Evolutionary conservation across 768 basidiomycete genomes (phyloP).

Genomic region (Rubroboletus satanas): DNA sequence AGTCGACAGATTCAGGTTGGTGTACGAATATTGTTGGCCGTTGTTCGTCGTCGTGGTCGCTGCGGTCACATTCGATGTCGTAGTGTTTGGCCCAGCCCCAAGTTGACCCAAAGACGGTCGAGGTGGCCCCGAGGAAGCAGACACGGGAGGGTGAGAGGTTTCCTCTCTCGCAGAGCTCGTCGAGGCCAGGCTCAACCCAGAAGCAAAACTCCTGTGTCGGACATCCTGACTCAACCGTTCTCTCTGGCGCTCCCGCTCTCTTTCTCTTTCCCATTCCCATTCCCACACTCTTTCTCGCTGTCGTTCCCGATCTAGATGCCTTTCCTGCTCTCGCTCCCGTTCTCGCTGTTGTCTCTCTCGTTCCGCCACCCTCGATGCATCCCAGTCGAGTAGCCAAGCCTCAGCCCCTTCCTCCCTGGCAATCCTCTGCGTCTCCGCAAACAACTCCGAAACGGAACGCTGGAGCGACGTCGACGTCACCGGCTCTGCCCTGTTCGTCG

Average conservation of each 20-base stretch:
- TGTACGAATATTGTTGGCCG: slow-evolving; percentile 26
- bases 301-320: slow-evolving; percentile 12
- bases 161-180: slow-evolving; percentile 21
- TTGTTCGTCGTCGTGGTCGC: slow-evolving; percentile 7
- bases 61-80: not conserved
- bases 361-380: slow-evolving; percentile 9
- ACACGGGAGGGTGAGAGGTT: not conserved
- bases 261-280: slow-evolving; percentile 22
- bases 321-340: slow-evolving; percentile 6
- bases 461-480: slow-evolving; percentile 10
- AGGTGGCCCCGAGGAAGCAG: not conserved
- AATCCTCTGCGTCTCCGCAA: slow-evolving; percentile 13
- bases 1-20: slow-evolving; percentile 28
- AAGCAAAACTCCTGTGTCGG: slow-evolving; percentile 14
- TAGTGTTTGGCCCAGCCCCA: not conserved
- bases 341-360: slow-evolving; percentile 6
- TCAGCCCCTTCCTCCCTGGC: slow-evolving; percentile 10
- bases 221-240: slow-evolving; percentile 14
- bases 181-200: slow-evolving; percentile 12
- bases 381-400: slow-evolving; percentile 19
- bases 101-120: slow-evolving; percentile 9
- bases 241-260: slow-evolving; percentile 15
- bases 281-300: slow-evolving; percentile 17
- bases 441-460: slow-evolving; percentile 23
- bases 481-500: slow-evolving; percentile 7